Percentiles rank a stretch among this genome's conserved stretches.
Conservation (phyloP, 306 rosid species). For the Ammopiptanthus mongolicus region DNA sequence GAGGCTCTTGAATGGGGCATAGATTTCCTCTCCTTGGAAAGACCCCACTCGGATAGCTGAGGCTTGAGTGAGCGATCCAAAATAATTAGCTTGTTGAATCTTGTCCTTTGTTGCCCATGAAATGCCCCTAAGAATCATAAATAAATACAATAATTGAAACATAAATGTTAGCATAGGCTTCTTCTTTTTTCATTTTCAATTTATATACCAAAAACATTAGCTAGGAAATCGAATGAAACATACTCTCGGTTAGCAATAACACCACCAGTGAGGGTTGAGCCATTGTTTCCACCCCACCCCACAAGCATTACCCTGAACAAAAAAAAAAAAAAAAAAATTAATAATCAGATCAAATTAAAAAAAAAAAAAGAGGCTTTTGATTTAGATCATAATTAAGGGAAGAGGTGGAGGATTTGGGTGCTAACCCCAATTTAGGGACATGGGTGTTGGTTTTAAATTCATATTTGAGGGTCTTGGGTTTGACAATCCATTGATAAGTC, state of each 20-base stretch:
- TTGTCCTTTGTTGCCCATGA: conserved; percentile 99
- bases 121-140: conserved; percentile 59
- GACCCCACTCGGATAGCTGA: conserved; percentile 92
- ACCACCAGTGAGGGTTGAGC: conserved; percentile 84
- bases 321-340: not conserved
- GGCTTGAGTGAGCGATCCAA: conserved; percentile 92
- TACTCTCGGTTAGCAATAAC: conserved; percentile 92
- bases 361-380: not conserved
- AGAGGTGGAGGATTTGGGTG: not conserved
- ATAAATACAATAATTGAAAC: not conserved
- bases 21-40: conserved; percentile 86
- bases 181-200: not conserved
- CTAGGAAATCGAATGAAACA: conserved; percentile 21
- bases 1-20: conserved; percentile 92
- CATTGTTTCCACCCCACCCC: conserved; percentile 99
- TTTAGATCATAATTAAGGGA: not conserved
- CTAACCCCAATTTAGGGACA: conserved; percentile 92
- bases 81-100: conserved; percentile 90
- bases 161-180: not conserved
- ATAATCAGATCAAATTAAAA: not conserved
- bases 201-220: not conserved
- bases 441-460: conserved; percentile 66
- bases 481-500: conserved; percentile 82
- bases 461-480: conserved; percentile 78
- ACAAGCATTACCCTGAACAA: conserved; percentile 83